phyloP scores from a whole-genome alignment of 192 early-diverging fungal genomes.

The Backusella circina region DNA sequence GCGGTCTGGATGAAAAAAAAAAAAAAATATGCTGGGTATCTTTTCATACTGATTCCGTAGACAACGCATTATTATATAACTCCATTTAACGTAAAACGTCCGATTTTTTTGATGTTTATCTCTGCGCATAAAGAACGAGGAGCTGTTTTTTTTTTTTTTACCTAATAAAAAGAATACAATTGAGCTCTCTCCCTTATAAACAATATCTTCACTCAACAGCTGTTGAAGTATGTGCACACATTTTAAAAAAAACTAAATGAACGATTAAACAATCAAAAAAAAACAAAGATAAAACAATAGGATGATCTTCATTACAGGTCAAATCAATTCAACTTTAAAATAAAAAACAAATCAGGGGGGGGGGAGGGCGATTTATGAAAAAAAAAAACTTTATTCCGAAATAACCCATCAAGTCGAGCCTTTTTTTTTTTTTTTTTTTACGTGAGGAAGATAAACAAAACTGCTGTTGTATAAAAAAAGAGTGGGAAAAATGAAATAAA shows the following conservation, averaged over 20 bases:
- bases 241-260: background rate
- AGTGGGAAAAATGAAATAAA: background rate
- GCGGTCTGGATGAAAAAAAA: background rate
- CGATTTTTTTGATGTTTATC: too few species aligned
- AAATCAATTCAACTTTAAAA: background rate
- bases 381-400: too few species aligned
- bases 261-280: background rate
- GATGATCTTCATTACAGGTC: background rate
- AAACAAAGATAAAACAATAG: too few species aligned
- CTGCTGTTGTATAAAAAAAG: background rate
- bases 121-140: too few species aligned
- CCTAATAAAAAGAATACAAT: too few species aligned
- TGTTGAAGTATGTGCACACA: background rate
- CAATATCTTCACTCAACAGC: too few species aligned
- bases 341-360: background rate
- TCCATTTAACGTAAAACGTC: too few species aligned
- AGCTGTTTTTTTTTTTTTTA: too few species aligned
- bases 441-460: background rate
- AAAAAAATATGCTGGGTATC: background rate
- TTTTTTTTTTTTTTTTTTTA: too few species aligned
- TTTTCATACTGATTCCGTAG: background rate
- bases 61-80: background rate
- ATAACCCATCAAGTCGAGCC: background rate
- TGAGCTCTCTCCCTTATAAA: too few species aligned
- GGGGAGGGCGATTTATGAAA: too few species aligned